These are phyloP conservation scores for Datisca glomerata DNA, from an alignment of 306 rosid species.

Conservation along the genomic window DNA sequence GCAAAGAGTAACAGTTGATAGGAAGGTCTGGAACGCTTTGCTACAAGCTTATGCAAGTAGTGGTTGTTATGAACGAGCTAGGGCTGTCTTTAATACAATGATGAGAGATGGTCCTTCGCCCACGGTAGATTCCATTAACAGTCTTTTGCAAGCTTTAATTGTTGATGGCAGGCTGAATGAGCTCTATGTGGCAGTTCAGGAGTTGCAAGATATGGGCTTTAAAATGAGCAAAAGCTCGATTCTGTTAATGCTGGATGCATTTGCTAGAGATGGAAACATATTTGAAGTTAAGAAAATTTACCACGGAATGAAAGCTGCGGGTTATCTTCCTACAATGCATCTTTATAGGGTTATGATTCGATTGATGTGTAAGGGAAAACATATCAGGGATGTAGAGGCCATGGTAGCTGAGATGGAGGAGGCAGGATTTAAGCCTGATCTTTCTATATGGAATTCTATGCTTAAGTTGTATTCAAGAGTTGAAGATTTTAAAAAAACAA, in stretches of 20 bases:
- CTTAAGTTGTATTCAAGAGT: conserved; percentile 56
- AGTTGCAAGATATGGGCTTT: conserved; percentile 89
- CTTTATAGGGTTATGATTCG: conserved; percentile 68
- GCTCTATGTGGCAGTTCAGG: conserved; percentile 74
- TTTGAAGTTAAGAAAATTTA: conserved; percentile 89
- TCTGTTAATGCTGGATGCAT: conserved; percentile 83
- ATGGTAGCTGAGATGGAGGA: conserved; percentile 82
- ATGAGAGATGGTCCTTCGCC: conserved; percentile 92
- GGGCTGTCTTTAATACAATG: conserved; percentile 90
- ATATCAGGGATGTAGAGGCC: conserved; percentile 63
- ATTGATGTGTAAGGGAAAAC: conserved; percentile 57
- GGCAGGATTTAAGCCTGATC: conserved; percentile 79
- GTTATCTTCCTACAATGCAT: conserved; percentile 83
- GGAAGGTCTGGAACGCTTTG: conserved; percentile 89
- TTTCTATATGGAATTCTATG: conserved; percentile 58
- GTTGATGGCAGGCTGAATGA: conserved; percentile 71
- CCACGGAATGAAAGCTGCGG: conserved; percentile 93
- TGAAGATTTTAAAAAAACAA: conserved; percentile 56
- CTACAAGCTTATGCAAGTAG: conserved; percentile 73
- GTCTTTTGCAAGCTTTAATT: conserved; percentile 70
- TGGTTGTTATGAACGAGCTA: conserved; percentile 86
- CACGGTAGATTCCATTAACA: conserved; percentile 66
- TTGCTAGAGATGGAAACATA: conserved; percentile 62
- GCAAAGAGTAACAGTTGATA: conserved; percentile 43
- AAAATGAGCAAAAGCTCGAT: conserved; percentile 83